phyloP scores from a whole-genome alignment of 2,329 filamentous ascomycete genomes.

The Talaromyces amestolkiae region DNA sequence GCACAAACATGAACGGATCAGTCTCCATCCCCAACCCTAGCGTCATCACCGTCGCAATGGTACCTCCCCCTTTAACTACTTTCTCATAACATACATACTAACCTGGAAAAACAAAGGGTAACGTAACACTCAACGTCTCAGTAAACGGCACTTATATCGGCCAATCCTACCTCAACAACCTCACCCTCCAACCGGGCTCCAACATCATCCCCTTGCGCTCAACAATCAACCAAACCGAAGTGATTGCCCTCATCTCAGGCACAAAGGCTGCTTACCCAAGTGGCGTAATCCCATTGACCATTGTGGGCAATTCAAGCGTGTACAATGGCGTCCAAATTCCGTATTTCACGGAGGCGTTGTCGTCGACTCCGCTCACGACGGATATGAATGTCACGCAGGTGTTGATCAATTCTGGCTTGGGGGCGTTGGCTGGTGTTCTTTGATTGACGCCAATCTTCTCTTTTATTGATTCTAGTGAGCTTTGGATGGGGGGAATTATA shows the following conservation, averaged over 20 bases:
- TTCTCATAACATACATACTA: not conserved
- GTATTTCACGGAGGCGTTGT: conserved; percentile 55
- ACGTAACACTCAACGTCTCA: conserved; percentile 55
- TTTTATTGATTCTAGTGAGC: too few species aligned
- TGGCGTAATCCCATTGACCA: conserved; percentile 52
- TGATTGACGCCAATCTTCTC: not conserved
- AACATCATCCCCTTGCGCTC: conserved; percentile 53
- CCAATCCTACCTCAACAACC: conserved; percentile 48
- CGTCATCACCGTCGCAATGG: conserved; percentile 55
- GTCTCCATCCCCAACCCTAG: conserved; percentile 61
- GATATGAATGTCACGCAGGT: conserved; percentile 45
- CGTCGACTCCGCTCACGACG: conserved; percentile 46
- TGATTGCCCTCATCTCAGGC: conserved; percentile 31
- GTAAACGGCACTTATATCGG: conserved; percentile 51
- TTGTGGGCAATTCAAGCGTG: conserved; percentile 50
- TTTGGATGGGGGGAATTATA: not conserved
- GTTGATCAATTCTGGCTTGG: conserved; percentile 23
- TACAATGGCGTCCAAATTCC: conserved; percentile 50
- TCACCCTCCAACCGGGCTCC: conserved; percentile 54
- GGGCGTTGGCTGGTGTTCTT: not conserved
- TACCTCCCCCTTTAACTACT: conserved; percentile 21
- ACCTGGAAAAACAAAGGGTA: conserved; percentile 38
- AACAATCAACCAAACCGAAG: conserved; percentile 45
- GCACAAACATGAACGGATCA: conserved; percentile 54
- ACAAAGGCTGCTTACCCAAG: conserved; percentile 39